Evolutionary conservation across 192 early-diverging fungal species (phyloP), one percentile per base, ranked within the genome.

Genomic region (Martensiomyces pterosporus): DNA sequence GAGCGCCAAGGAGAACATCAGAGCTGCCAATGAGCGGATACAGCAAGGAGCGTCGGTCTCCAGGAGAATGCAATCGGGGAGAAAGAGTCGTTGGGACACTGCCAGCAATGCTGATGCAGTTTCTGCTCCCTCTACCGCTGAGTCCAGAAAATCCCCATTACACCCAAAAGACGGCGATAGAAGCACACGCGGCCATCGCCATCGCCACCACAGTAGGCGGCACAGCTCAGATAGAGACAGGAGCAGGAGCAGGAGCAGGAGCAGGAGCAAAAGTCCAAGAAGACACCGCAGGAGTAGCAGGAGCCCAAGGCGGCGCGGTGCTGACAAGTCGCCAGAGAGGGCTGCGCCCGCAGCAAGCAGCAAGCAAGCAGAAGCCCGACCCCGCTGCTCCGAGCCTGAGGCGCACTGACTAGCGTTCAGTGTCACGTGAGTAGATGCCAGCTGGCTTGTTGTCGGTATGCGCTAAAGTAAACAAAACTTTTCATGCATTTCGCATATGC

Each of bases 81-180:
- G 37, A 24, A 62, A 35, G 5, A 71, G 60, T 26, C 29, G 60
- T 24, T 71, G 60, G 60, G n/a, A n/a, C n/a, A n/a, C n/a, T n/a
- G n/a, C n/a, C n/a, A n/a, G n/a, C n/a, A n/a, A n/a, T n/a, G n/a
- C n/a, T n/a, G 61, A 71, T 43, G 22, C 52, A 4, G 52, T 58
- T 0, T 22, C 57, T 14, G 26, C 24, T 4, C 3, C 23, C 17
- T 32, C 44, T 12, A 35, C 17, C 27, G 13, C 16, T 37, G n/a
- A n/a, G n/a, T n/a, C n/a, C n/a, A n/a, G n/a, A n/a, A n/a, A n/a
- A n/a, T n/a, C n/a, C n/a, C n/a, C n/a, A n/a, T n/a, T n/a, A n/a
- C n/a, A n/a, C n/a, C n/a, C n/a, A n/a, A 41, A 41, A 9, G 22
- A 14, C 29, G 14, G 16, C 6, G 22, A 17, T 41, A 41, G 17